Evolutionary conservation across 176 grass and related monocot genomes (phyloP), one percentile per base, ranked within the genome.

Genomic region (Cenchrus purpureus): DNA sequence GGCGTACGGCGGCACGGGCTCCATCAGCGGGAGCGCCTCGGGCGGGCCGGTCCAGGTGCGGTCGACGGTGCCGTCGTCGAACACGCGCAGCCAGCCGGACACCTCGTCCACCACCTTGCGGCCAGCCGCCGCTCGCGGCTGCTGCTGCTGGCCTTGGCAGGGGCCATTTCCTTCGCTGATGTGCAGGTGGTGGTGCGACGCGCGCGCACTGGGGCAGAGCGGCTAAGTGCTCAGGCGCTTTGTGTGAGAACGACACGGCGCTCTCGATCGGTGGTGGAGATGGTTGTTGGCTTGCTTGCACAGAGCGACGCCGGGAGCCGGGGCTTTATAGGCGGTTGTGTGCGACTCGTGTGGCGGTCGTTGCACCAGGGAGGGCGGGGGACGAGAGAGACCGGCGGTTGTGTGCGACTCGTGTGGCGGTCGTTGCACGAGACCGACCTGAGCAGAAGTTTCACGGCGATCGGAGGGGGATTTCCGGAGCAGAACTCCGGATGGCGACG

Each of bases 21-120:
- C 5, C 95, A 97, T 92, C 68, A 97, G 86, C 14, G 83, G 88
- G 58, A 97, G 92, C 1, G 88, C 95, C 74, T 94, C 88, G 0
- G 86, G 92, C 19, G 86, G 88, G 1, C 95, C 95, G 6, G 88
- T 91, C 95, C 95, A 97, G 0, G 92, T 97, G 81, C 95, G 95
- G 78, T 97, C 92, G 14, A 97, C 79, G 31, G 75, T 86, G 50
- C 95, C 95, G 62, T 97, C 95, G 51, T 97, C 95, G 12, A 89
- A 64, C 19, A 97, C 51, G 31, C 84, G 86, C 56, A 97, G 65
- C 95, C 95, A 97, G 51, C 95, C 92, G 68, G 88, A 91, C 37
- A 97, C 95, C 90, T 95, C 87, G 81, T 95, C 92, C 64, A 97
- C 88, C 45, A 95, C 86, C 84, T 66, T 86, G 16, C 74, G 89